Evolutionary conservation across 2,329 filamentous ascomycete genomes (phyloP).

Genomic region (Zarea fungicola): DNA sequence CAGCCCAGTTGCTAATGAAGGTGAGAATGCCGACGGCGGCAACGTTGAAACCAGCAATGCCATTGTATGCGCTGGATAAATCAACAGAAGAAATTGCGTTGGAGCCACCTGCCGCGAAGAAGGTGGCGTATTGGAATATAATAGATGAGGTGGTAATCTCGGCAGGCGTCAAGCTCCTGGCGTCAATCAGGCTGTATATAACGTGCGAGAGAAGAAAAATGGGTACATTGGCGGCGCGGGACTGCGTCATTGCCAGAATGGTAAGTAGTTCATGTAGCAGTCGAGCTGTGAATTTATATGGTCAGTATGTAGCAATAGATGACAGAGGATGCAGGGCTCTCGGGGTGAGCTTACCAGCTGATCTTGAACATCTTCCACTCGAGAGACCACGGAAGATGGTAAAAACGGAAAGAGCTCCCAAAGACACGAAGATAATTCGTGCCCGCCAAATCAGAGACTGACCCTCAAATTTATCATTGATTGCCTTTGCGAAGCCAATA

Average conservation of each 20-base stretch:
- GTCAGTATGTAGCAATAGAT: not conserved
- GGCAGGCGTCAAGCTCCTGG: constrained; percentile 38
- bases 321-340: not conserved
- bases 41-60: constrained; percentile 74
- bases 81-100: constrained; percentile 97
- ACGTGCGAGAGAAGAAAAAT: constrained; percentile 71
- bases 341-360: constrained; percentile 24
- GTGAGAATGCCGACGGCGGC: constrained; percentile 76
- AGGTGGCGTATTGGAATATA: constrained; percentile 73
- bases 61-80: constrained; percentile 92
- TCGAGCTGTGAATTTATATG: constrained; percentile 26
- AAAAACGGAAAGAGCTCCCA: constrained; percentile 34
- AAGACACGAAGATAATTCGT: constrained; percentile 44
- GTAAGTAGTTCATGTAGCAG: constrained; percentile 65
- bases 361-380: constrained; percentile 20
- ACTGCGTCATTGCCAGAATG: constrained; percentile 81
- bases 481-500: constrained; percentile 35
- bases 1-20: constrained; percentile 88
- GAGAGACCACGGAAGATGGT: constrained; percentile 35
- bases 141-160: constrained; percentile 67
- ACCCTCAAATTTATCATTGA: constrained; percentile 37
- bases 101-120: constrained; percentile 85
- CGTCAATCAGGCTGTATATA: constrained; percentile 45
- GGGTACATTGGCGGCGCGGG: constrained; percentile 77
- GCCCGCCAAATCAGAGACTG: constrained; percentile 44